Evolutionary conservation across 2,329 filamentous ascomycete genomes (phyloP).

Genomic region (Tolypocladium cylindrosporum): DNA sequence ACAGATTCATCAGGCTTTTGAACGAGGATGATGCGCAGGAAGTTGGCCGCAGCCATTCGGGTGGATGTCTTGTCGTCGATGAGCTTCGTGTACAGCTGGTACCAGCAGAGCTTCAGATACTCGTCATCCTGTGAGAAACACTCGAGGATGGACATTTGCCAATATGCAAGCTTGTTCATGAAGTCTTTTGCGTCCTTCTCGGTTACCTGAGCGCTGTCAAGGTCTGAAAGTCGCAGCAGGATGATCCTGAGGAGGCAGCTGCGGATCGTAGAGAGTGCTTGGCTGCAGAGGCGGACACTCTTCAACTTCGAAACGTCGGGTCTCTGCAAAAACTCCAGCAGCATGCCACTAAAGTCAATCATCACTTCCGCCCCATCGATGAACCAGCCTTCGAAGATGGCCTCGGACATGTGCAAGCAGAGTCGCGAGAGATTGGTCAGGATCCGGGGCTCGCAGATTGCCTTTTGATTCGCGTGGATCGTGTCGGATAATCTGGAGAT

Average conservation of each 20-base stretch:
- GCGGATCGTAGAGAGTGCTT: slow-evolving; percentile 68
- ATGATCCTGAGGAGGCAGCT: slow-evolving; percentile 69
- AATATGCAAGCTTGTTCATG: slow-evolving; percentile 81
- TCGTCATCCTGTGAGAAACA: slow-evolving; percentile 70
- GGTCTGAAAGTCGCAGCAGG: slow-evolving; percentile 72
- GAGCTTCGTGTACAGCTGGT: slow-evolving; percentile 83
- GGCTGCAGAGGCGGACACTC: slow-evolving; percentile 81
- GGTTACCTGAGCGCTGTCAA: slow-evolving; percentile 53
- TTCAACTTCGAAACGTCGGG: slow-evolving; percentile 75
- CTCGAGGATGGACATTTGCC: slow-evolving; percentile 84
- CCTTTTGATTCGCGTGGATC: slow-evolving; percentile 60
- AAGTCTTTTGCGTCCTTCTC: slow-evolving; percentile 58
- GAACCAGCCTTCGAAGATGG: slow-evolving; percentile 94
- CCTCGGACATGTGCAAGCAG: slow-evolving; percentile 71
- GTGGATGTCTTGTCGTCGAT: slow-evolving; percentile 59
- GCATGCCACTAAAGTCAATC: slow-evolving; percentile 74
- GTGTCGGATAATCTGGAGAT: slow-evolving; percentile 60
- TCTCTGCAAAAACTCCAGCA: slow-evolving; percentile 82
- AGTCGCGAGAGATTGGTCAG: slow-evolving; percentile 82
- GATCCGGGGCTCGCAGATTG: slow-evolving; percentile 70
- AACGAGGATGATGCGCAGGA: slow-evolving; percentile 87
- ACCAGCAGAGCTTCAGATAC: slow-evolving; percentile 79
- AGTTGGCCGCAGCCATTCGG: slow-evolving; percentile 65
- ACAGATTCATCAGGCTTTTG: slow-evolving; percentile 82
- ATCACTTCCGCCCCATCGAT: slow-evolving; percentile 75